Conservation (phyloP, 2,329 filamentous ascomycete species). For the Colletotrichum spaethianum region DNA sequence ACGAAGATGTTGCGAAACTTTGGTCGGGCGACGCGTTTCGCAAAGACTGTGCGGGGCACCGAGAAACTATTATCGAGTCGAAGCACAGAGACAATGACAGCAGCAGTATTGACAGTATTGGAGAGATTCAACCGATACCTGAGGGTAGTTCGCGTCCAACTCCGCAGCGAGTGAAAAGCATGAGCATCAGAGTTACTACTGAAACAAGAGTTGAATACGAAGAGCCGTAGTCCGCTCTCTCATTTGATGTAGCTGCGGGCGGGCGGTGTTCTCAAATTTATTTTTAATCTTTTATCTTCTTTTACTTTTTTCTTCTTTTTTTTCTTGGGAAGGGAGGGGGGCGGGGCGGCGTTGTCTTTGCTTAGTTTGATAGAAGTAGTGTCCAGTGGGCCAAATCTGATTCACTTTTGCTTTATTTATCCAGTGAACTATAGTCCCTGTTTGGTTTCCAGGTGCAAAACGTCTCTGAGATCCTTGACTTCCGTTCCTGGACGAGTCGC, state of each 20-base stretch:
- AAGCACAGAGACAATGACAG: not conserved
- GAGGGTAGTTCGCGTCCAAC: not conserved
- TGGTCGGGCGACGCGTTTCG: conserved; percentile 35
- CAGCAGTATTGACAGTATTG: not conserved
- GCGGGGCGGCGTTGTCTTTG: not conserved
- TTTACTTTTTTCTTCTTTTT: no score
- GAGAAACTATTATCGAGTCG: conserved; percentile 17
- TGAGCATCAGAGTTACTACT: conserved; percentile 31
- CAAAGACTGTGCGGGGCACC: not conserved
- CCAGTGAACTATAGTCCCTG: not conserved
- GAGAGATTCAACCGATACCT: not conserved
- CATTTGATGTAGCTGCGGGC: not conserved
- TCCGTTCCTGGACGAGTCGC: conserved; percentile 42
- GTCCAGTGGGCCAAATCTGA: not conserved
- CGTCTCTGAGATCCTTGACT: conserved; percentile 44
- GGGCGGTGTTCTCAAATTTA: not conserved
- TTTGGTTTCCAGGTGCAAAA: conserved; percentile 19
- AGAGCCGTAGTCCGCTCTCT: not conserved
- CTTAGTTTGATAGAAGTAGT: not conserved
- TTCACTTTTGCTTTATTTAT: not conserved
- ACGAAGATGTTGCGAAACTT: conserved; percentile 32
- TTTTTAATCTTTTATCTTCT: no score
- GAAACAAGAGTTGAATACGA: conserved; percentile 35
- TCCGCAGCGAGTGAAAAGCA: not conserved
- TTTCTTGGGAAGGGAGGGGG: no score